Base-by-base conservation (phyloP, 345 rosid genomes). In the Arabis hirsuta region DNA sequence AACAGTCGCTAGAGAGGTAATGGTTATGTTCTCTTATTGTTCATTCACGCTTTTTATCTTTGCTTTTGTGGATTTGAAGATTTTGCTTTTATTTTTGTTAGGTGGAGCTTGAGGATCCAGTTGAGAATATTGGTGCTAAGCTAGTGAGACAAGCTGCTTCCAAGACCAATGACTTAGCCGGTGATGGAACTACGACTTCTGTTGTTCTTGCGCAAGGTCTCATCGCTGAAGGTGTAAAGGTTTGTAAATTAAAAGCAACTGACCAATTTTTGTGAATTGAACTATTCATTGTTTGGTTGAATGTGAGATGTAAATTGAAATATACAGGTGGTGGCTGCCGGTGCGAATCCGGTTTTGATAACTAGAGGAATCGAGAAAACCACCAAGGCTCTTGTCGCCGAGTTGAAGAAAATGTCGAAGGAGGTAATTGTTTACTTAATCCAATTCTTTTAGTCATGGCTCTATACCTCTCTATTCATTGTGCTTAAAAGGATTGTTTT, bases 141-240 rank as follows among this genome's bases (percentile, higher is more conserved):
- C 57, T 94, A 75, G 97, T 94, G 73, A 85, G 96, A 67, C 98
- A 94, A 78, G 98, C 98, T 38, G 98, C 98, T 82, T 85, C 98
- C 59, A 94, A 94, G 80, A 94, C 96, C 7, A 94, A 91, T 78
- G 98, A 94, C 80, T 78, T 94, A 82, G 98, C 97, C 46, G 98
- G 97, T 72, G 98, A 91, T 82, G 98, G 98, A 22, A 94, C 98
- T 1, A 94, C 97, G 4, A 94, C 98, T 69, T 94, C 97, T 0
- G 98, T 94, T 77, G 97, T 94, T 72, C 98, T 94, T 44, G 98
- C 98, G 0, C 96, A 94, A 68, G 98, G 98, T 53, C 96, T 94
- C 31, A 91, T 94, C 56, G 84, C 98, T 6, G 97, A 94, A 82
- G 98, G 98, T 48, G 92, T 94, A 34, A 94, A 94, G 97, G 96